Evolutionary conservation across 106 monocot species (phyloP).

Genomic region (Xerophyta viscosa): DNA sequence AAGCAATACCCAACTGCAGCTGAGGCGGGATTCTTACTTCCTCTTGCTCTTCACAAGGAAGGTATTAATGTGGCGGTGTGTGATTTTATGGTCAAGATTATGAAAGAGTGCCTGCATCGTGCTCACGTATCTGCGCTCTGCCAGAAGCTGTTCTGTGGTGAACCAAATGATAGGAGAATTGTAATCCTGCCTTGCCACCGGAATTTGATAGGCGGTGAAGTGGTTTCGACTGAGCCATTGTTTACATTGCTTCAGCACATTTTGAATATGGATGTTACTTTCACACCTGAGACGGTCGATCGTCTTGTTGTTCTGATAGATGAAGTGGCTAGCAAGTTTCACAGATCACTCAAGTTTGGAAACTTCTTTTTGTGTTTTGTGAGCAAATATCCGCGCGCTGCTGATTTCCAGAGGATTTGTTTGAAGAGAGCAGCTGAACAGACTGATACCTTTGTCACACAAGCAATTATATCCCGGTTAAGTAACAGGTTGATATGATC

Average conservation of each 20-base stretch:
- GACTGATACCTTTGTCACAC: slow-evolving; percentile 75
- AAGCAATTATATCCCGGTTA: slow-evolving; percentile 65
- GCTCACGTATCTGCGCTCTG: slow-evolving; percentile 65
- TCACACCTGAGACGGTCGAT: slow-evolving; percentile 62
- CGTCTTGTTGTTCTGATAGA: slow-evolving; percentile 33
- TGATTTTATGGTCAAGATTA: slow-evolving; percentile 48
- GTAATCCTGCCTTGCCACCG: slow-evolving; percentile 48
- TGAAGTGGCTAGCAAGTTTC: slow-evolving; percentile 23
- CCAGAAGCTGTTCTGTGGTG: slow-evolving; percentile 50
- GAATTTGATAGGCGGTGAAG: slow-evolving; percentile 29
- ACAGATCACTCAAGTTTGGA: slow-evolving; percentile 71
- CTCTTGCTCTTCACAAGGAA: slow-evolving; percentile 47
- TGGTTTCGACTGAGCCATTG: slow-evolving; percentile 66
- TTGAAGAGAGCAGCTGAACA: slow-evolving; percentile 46
- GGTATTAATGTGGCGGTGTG: slow-evolving; percentile 51
- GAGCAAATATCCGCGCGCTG: slow-evolving; percentile 34
- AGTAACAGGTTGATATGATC: no score
- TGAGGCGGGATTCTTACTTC: slow-evolving; percentile 50
- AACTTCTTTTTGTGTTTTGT: slow-evolving; percentile 71
- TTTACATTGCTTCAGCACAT: slow-evolving; percentile 69
- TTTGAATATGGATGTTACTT: slow-evolving; percentile 32
- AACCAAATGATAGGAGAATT: slow-evolving; percentile 12
- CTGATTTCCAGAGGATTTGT: slow-evolving; percentile 20
- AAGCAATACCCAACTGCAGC: slow-evolving; percentile 45
- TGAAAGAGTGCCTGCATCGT: slow-evolving; percentile 71